Conservation (phyloP, 129 eudicot species). For the Chrysanthemum makinoi region DNA sequence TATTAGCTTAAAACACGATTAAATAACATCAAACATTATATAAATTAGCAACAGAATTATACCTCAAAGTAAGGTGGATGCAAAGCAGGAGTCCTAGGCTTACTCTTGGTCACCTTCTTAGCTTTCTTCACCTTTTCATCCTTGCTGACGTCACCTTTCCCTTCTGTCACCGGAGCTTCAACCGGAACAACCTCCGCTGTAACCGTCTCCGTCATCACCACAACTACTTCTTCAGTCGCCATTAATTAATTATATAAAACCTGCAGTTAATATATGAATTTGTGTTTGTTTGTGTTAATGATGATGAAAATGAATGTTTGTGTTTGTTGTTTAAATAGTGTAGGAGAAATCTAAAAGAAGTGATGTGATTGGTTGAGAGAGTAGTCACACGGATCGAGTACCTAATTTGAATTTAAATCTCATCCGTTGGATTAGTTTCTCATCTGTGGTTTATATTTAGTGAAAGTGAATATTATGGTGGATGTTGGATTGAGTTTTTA, state of each 20-base stretch:
- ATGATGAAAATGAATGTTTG: slow-evolving; percentile 33
- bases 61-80: slow-evolving; percentile 89
- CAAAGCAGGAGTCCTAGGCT: slow-evolving; percentile 44
- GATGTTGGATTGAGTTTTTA: slow-evolving; percentile 28
- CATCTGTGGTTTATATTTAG: slow-evolving; percentile 41
- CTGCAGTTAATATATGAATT: not conserved
- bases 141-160: slow-evolving; percentile 20
- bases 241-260: not conserved
- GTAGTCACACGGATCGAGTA: slow-evolving; percentile 55
- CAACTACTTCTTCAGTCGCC: slow-evolving; percentile 60
- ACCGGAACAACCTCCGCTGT: too few relatives aligned
- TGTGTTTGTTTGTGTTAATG: slow-evolving; percentile 14
- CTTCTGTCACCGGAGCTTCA: slow-evolving; percentile 29
- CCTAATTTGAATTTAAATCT: slow-evolving; percentile 46
- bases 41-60: not conserved
- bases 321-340: slow-evolving; percentile 45
- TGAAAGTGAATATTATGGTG: slow-evolving; percentile 11
- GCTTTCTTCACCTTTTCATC: slow-evolving; percentile 37
- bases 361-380: slow-evolving; percentile 48
- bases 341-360: slow-evolving; percentile 34
- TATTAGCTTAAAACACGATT: too few relatives aligned
- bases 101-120: slow-evolving; percentile 50
- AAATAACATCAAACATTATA: too few relatives aligned
- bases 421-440: slow-evolving; percentile 45
- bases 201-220: not conserved